Conservation (phyloP, 306 rosid genomes). For the Pyrus communis region DNA sequence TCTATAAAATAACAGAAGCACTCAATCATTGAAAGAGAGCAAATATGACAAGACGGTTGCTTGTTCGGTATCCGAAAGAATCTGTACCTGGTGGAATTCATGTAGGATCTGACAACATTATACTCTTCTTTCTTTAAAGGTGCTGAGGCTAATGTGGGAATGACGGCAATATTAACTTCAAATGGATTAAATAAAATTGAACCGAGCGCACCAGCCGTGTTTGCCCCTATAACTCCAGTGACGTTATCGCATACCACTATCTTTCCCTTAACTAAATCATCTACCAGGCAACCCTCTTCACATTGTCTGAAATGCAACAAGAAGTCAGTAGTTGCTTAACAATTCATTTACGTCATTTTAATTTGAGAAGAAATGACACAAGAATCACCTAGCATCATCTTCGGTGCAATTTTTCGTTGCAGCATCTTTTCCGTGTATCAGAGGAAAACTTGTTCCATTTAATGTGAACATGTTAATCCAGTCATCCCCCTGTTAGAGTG, state of each 20-base stretch:
- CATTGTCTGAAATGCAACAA: neutral
- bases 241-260: constrained; percentile 14
- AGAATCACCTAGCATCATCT: too few species aligned
- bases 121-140: neutral
- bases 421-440: neutral
- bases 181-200: neutral
- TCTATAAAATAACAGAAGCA: neutral
- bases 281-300: neutral
- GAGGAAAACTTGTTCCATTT: constrained; percentile 4
- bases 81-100: constrained; percentile 7
- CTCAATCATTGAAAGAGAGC: too few species aligned
- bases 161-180: too few species aligned
- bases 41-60: neutral
- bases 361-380: too few species aligned
- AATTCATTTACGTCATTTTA: neutral
- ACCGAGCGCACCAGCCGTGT: constrained; percentile 12
- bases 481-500: too few species aligned
- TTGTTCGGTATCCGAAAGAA: neutral
- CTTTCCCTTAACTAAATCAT: constrained; percentile 24
- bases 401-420: neutral
- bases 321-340: too few species aligned
- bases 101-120: neutral
- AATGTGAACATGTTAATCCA: too few species aligned
- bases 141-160: neutral
- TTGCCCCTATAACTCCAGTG: neutral